Evolutionary conservation across 441 rosid species (phyloP).

Genomic region (Geranium incanum): DNA sequence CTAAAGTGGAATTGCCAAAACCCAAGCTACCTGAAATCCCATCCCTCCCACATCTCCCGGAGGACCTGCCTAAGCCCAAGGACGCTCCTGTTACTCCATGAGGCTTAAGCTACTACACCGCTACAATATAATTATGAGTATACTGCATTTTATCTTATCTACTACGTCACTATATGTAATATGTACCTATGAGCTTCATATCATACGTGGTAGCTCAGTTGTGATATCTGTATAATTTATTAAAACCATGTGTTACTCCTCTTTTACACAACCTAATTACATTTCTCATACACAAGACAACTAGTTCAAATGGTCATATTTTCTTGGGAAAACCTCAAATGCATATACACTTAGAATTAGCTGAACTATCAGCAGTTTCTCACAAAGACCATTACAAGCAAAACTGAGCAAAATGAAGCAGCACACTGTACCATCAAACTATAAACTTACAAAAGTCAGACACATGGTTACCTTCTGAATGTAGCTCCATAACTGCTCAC

Average conservation of each 20-base stretch:
- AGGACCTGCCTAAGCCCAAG: background rate
- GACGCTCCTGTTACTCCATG: background rate
- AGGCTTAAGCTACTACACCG: background rate
- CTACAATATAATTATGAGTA: background rate
- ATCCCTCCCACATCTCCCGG: background rate
- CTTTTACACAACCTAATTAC: too few relatives aligned
- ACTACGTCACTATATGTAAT: background rate
- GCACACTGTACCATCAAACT: too few relatives aligned
- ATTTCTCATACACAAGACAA: too few relatives aligned
- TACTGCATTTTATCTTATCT: background rate
- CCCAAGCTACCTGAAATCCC: background rate
- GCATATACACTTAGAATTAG: too few relatives aligned
- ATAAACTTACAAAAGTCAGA: background rate
- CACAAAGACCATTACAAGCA: background rate
- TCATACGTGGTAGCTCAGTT: background rate
- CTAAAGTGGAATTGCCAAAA: conserved; percentile 1
- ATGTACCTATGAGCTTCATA: background rate
- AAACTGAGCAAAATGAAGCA: background rate
- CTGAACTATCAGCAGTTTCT: background rate
- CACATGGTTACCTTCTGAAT: background rate
- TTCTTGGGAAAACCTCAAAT: too few relatives aligned
- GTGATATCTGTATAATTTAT: background rate
- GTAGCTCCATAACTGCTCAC: background rate
- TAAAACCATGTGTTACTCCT: background rate
- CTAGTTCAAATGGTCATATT: too few relatives aligned